Percentiles rank a stretch among this genome's conserved stretches.
Evolutionary conservation across 2,329 filamentous ascomycete genomes (phyloP).

Genomic region (Pyricularia pennisetigena): DNA sequence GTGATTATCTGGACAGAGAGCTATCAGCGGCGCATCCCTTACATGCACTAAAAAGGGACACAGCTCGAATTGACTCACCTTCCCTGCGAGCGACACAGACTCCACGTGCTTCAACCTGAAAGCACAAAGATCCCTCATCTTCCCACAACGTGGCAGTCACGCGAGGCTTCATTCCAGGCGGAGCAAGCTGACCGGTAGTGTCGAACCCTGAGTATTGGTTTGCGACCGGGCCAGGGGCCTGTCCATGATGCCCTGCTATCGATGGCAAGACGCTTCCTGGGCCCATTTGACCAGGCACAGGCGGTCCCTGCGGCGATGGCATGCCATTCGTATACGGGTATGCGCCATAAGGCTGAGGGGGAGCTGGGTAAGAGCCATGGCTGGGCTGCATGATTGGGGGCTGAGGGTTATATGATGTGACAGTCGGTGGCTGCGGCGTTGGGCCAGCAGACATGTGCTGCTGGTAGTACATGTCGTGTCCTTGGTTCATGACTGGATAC

Average conservation of each 20-base stretch:
- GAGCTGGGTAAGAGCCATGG: slow-evolving; percentile 57
- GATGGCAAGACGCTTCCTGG: slow-evolving; percentile 55
- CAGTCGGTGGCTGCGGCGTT: slow-evolving; percentile 64
- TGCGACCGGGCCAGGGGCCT: slow-evolving; percentile 29
- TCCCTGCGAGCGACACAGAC: slow-evolving; percentile 93
- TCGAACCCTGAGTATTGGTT: slow-evolving; percentile 56
- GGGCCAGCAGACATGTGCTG: slow-evolving; percentile 71
- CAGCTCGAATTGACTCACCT: slow-evolving; percentile 42
- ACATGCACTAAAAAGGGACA: neutral
- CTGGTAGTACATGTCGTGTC: slow-evolving; percentile 77
- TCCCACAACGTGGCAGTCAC: slow-evolving; percentile 98
- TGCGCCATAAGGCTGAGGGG: slow-evolving; percentile 58
- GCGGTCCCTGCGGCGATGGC: slow-evolving; percentile 65
- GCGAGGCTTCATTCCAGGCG: slow-evolving; percentile 88
- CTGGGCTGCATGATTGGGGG: slow-evolving; percentile 66
- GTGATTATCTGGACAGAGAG: slow-evolving; percentile 63
- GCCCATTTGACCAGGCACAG: slow-evolving; percentile 62
- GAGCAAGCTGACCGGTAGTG: slow-evolving; percentile 83
- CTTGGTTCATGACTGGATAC: slow-evolving; percentile 67
- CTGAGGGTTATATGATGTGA: slow-evolving; percentile 66
- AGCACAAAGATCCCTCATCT: slow-evolving; percentile 94
- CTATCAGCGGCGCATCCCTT: neutral
- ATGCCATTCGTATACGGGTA: slow-evolving; percentile 68
- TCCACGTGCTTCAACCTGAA: slow-evolving; percentile 92
- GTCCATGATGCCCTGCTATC: slow-evolving; percentile 45